Conservation (phyloP, 345 rosid genomes). For the Arabis hirsuta region DNA sequence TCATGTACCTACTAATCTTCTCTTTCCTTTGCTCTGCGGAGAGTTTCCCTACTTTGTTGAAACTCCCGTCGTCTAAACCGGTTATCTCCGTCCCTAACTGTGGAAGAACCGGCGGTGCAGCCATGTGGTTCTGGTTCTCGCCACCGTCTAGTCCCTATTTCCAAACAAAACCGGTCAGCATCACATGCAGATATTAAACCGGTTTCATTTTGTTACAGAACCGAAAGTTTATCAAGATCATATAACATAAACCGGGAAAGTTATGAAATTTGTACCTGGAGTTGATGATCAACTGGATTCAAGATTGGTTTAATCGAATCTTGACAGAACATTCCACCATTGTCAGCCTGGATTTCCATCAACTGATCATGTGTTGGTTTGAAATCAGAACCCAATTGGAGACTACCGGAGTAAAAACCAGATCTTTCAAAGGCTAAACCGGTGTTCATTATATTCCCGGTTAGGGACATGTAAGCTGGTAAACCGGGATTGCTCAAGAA, state of each 20-base stretch:
- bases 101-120: slow-evolving; percentile 42
- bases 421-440: slow-evolving; percentile 52
- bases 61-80: slow-evolving; percentile 71
- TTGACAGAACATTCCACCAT: slow-evolving; percentile 60
- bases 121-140: slow-evolving; percentile 40
- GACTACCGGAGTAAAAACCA: slow-evolving; percentile 52
- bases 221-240: no score
- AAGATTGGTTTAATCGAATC: slow-evolving; percentile 55
- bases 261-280: slow-evolving; percentile 29
- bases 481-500: slow-evolving; percentile 53
- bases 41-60: slow-evolving; percentile 72
- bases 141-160: slow-evolving; percentile 25
- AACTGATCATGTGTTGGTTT: slow-evolving; percentile 61
- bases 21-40: slow-evolving; percentile 87
- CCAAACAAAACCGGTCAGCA: not conserved
- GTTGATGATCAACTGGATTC: slow-evolving; percentile 68
- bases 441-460: slow-evolving; percentile 46
- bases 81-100: slow-evolving; percentile 49
- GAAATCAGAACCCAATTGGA: slow-evolving; percentile 52
- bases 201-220: slow-evolving; percentile 4
- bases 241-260: not conserved
- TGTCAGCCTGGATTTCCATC: slow-evolving; percentile 69
- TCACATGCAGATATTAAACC: not conserved
- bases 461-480: slow-evolving; percentile 51
- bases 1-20: slow-evolving; percentile 93